Evolutionary conservation across 2,329 filamentous ascomycete species (phyloP), one percentile per base, ranked within the genome.

Genomic region (Aspergillus sp.): DNA sequence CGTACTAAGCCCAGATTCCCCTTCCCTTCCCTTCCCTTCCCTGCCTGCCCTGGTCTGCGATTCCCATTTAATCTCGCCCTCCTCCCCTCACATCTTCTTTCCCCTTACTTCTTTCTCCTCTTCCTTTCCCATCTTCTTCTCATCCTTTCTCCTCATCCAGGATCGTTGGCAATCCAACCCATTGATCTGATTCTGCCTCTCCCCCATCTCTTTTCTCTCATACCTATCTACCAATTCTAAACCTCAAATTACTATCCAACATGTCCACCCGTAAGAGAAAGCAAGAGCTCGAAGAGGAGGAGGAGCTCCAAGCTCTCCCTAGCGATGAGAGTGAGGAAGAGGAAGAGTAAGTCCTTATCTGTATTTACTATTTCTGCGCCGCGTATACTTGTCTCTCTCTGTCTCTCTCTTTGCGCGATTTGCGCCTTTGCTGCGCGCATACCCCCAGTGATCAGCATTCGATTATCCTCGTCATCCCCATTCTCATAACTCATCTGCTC

Each of bases 181-280:
- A 39, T 39, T 33, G 24, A 31, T 43, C 45, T 23, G 27, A 49
- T 56, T 53, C 14, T 46, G 15, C 52, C 33, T 21, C 35, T 41
- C 50, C 17, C 55, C 56, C 47, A 31, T 31, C 27, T 9, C 8
- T 37, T 55, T 43, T 35, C 19, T 55, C 14, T 48, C 39, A 54
- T 37, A 57, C 31, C 49, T 40, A 45, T 47, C 23, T 41, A 50
- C 47, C 45, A 21, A 35, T 46, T 43, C 19, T 35, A 50, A 43
- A 37, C 35, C 27, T 8, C 45, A 15, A 17, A 39, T 52, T 50
- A 21, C 6, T 45, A 45, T 19, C 39, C 55, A 70, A 55, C 35
- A 80, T 80, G 78, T 72, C 77, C 21, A 79, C 79, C 63, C 76
- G 79, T 68, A 79, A 79, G 66, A 79, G 81, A 75, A 78, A 79